Base-by-base conservation (phyloP, 352 stramenopile species). In the Blastocystis sp. region DNA sequence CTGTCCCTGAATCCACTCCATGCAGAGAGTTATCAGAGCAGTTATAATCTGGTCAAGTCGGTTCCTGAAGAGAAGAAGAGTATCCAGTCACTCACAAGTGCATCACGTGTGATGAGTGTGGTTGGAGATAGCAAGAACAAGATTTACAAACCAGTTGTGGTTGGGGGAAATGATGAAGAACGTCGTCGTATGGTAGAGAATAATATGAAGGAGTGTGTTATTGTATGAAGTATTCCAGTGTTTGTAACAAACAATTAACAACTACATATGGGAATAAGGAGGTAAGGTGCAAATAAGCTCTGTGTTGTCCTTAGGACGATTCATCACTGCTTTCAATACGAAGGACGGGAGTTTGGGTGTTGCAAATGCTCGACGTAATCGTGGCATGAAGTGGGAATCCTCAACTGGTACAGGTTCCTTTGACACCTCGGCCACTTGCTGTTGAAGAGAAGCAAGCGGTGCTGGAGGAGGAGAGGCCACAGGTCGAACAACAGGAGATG, bases 141-240 rank as follows among this genome's bases (percentile, higher is more conserved):
- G 15, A 84, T 84, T 22, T 84, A 84, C 53, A 84, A 84, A 57
- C 73, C 73, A 22, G 53, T 84, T 22, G 59, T 35, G 0, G 73
- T 44, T 15, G 73, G 73, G 6, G 73, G 73, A n/a, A 69, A 64
- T 48, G 33, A 62, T n/a, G 53, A 53, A 17, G 73, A 84, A 15
- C 42, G 53, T 27, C 19, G 73, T 33, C 64, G 59, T 33, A 84
- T 84, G 73, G 54, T 84, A n/a, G 73, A 84, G 27, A 84, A 84
- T 40, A 84, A 84, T 56, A 84, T 84, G 73, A 64, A 66, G 56
- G 73, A 84, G 33, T 84, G 73, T 69, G 22, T 33, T 13, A 68
- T 84, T n/a, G 27, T 59, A 11, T 79, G n/a, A 27, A 11, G 6
- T 76, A 33, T 44, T 76, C 40, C 9, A 9, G 40, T 76, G 64